Percentiles rank a stretch among this genome's conserved stretches.
Evolutionary conservation across 345 rosid species (phyloP).

Genomic region (Mangifera indica): DNA sequence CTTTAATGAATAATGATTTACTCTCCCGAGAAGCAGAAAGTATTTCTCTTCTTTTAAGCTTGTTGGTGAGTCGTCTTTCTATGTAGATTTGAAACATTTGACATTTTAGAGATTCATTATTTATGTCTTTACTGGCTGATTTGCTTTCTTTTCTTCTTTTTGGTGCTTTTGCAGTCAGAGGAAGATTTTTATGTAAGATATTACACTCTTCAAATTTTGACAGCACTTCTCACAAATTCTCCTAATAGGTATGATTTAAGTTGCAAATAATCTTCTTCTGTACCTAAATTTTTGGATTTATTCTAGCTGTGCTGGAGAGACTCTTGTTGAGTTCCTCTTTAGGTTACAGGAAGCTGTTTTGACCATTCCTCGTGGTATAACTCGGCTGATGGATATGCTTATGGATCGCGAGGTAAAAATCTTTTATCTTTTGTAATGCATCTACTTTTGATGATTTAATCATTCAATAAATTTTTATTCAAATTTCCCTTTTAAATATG

Average conservation of each 20-base stretch:
- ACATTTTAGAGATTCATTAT: neutral
- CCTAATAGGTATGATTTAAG: conserved; percentile 64
- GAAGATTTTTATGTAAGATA: conserved; percentile 95
- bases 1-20: conserved; percentile 93
- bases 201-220: conserved; percentile 90
- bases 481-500: neutral
- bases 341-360: conserved; percentile 99
- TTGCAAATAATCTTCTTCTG: conserved; percentile 8
- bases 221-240: conserved; percentile 91
- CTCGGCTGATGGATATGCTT: conserved; percentile 98
- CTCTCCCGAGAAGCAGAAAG: conserved; percentile 91
- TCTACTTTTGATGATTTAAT: conserved; percentile 12
- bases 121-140: neutral
- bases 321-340: conserved; percentile 48
- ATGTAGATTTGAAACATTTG: neutral
- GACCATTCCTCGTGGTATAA: conserved; percentile 94
- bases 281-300: conserved; percentile 8
- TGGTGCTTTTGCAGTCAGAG: conserved; percentile 62
- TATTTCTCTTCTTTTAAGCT: conserved; percentile 85
- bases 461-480: neutral
- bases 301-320: conserved; percentile 25
- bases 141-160: conserved; percentile 9
- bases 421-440: conserved; percentile 15
- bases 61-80: conserved; percentile 69
- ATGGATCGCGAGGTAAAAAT: conserved; percentile 92